Evolutionary conservation across 768 basidiomycete genomes (phyloP), one percentile per base, ranked within the genome.

Genomic region (Leccinum pellstonianum): DNA sequence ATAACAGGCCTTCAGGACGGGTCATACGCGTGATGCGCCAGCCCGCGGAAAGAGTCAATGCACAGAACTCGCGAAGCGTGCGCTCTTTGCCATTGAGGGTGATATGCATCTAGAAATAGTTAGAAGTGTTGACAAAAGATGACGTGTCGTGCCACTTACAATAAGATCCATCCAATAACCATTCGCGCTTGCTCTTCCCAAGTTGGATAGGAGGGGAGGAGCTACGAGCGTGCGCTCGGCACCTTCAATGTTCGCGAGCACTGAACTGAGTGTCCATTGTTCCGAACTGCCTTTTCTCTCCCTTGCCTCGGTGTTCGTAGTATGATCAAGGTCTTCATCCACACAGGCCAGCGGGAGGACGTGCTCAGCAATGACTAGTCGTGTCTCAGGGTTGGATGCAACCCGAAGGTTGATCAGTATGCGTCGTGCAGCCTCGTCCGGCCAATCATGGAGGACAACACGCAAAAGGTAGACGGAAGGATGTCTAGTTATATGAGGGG

Each of bases 391-490:
- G 19, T 58, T 54, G 10, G 76, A 74, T 5, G 75, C 75, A 35
- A 73, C 73, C 12, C 81, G 75, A 4, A 84, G 74, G 27, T 78
- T 79, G 19, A 76, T 68, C 48, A 84, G 68, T 47, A 84, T 82
- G 38, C 75, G 76, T 23, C 61, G 62, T 21, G 83, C 83, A 62
- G 75, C 80, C 1, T 75, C 76, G 62, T 91, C 86, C 1, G 88
- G 85, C 90, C 90, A 91, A 66, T 93, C 90, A 64, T 93, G 90
- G 35, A 89, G 76, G 41, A 91, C 81, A 19, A 86, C 84, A 23
- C 90, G 83, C 31, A 91, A 76, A 35, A 91, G 76, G 68, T 86
- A 93, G 6, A 90, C 83, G 0, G 87, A 81, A 60, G 87, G 78
- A 55, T 81, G 64, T 57, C 66, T 70, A 54, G 77, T 67, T 3